Base-by-base conservation (phyloP, 371 early-diverging fungal species). In the Mortierella sp. region DNA sequence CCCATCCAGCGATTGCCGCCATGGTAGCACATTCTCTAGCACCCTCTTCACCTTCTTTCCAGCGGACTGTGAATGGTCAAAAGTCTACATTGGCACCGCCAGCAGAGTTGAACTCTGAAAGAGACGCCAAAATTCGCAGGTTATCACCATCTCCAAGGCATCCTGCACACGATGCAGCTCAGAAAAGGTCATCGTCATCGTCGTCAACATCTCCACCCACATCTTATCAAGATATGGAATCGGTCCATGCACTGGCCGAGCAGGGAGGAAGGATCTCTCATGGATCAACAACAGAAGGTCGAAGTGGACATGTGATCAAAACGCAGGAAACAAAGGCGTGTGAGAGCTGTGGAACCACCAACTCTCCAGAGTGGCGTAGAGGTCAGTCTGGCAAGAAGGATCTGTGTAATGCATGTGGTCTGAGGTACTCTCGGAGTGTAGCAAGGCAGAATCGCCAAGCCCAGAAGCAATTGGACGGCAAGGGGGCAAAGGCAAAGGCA, bases 361-460 rank as follows among this genome's bases (percentile, higher is more conserved):
- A 83, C 31, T 91, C 91, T 41, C 93, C 92, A 28, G 93, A 92
- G 67, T 92, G 93, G 93, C 83, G 93, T 47, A 83, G 89, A 48
- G 93, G 93, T 12, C 93, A 91, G 24, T 87, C 86, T 31, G 93
- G 93, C n/a, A 89, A 91, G 72, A 92, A 92, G 68, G 90, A 90
- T 46, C 70, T 92, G 9, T 92, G 92, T 65, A 92, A 92, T 71
- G 92, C 92, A 16, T 92, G 92, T 71, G 92, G 92, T 8, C 68
- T 92, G 42, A 80, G 92, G 45, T 91, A 91, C 71, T 87, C 92
- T 26, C 84, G 91, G 51, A 89, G 85, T 27, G 84, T 87, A 16
- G 86, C 86, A n/a, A 83, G 90, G 24, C 84, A 82, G 56, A 86
- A 82, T 53, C 74, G 81, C 27, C 81, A 68, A 31, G 76, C 76